Percentiles rank a stretch among this genome's conserved stretches.
Evolutionary conservation across 305 asterid species (phyloP).

Genomic region (Fraxinus baroniana): DNA sequence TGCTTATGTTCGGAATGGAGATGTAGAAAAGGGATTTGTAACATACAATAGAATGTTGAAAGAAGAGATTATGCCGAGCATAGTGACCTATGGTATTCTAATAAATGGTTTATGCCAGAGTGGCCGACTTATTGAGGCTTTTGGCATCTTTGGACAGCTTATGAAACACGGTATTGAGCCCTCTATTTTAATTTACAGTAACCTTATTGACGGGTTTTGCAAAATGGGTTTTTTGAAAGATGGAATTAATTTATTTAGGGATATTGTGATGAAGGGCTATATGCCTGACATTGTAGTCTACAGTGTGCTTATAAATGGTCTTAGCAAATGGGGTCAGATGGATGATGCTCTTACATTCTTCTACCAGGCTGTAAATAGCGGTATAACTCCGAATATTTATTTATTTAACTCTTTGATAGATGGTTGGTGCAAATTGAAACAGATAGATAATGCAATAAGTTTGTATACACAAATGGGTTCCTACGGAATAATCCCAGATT

Average conservation of each 20-base stretch:
- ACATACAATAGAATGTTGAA: conserved; percentile 35
- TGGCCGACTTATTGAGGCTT: conserved; percentile 36
- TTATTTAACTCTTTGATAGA: conserved; percentile 41
- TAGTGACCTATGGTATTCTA: conserved; percentile 40
- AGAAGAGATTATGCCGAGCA: conserved; percentile 36
- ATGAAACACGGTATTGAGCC: conserved; percentile 32
- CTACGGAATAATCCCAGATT: conserved; percentile 34
- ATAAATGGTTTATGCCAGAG: conserved; percentile 35
- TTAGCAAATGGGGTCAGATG: conserved; percentile 34
- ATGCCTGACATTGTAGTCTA: conserved; percentile 29
- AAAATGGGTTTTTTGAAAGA: conserved; percentile 33
- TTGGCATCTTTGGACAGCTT: conserved; percentile 32
- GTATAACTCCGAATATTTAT: conserved; percentile 32
- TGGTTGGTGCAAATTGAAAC: conserved; percentile 41
- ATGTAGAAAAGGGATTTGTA: conserved; percentile 28
- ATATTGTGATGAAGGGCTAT: conserved; percentile 31
- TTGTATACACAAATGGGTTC: conserved; percentile 31
- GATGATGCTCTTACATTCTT: conserved; percentile 35
- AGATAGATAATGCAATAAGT: conserved; percentile 22
- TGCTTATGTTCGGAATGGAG: conserved; percentile 34
- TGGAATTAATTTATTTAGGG: conserved; percentile 28
- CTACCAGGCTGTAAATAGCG: conserved; percentile 27
- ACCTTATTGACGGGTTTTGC: conserved; percentile 41
- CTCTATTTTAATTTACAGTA: conserved; percentile 28
- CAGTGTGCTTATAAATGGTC: conserved; percentile 34